Evolutionary conservation across 139 green algal genomes (phyloP).

Genomic region (Micractinium conductrix): DNA sequence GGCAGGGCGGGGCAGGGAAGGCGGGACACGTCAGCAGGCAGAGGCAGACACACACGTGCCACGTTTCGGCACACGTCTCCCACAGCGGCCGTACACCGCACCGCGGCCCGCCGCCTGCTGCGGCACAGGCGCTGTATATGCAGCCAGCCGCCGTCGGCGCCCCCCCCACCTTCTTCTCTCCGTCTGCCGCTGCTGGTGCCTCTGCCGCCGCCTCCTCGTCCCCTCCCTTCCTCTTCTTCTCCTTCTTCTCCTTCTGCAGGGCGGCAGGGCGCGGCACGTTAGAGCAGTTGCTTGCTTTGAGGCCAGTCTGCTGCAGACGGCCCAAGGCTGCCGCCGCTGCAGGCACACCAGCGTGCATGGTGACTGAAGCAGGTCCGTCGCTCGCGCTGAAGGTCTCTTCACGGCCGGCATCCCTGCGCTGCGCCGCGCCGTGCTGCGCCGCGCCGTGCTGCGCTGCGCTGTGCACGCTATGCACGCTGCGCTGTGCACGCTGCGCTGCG

Average conservation of each 20-base stretch:
- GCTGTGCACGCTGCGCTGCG: background rate
- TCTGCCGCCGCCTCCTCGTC: background rate
- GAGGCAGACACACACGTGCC: background rate
- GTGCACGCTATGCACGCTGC: background rate
- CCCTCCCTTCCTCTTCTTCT: slow-evolving; percentile 18
- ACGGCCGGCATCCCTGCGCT: too few relatives aligned
- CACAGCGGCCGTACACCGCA: too few relatives aligned
- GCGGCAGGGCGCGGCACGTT: too few relatives aligned
- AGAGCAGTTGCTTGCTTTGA: too few relatives aligned
- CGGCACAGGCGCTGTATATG: background rate
- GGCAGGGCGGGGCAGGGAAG: background rate
- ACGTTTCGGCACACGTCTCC: too few relatives aligned
- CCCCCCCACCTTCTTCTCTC: slow-evolving; percentile 8
- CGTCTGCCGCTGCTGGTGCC: background rate
- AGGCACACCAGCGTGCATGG: background rate
- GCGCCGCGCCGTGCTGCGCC: too few relatives aligned
- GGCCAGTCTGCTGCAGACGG: too few relatives aligned
- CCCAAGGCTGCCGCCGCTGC: background rate
- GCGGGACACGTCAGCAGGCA: background rate
- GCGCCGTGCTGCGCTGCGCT: background rate
- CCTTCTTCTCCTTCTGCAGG: background rate
- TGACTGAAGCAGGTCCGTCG: too few relatives aligned
- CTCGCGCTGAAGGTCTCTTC: too few relatives aligned
- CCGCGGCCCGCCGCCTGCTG: background rate
- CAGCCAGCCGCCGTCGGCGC: background rate